Percentiles rank a stretch among this genome's conserved stretches.
phyloP scores from a whole-genome alignment of 495 filamentous ascomycete genomes.

The Podospora bellae-mahoneyi region DNA sequence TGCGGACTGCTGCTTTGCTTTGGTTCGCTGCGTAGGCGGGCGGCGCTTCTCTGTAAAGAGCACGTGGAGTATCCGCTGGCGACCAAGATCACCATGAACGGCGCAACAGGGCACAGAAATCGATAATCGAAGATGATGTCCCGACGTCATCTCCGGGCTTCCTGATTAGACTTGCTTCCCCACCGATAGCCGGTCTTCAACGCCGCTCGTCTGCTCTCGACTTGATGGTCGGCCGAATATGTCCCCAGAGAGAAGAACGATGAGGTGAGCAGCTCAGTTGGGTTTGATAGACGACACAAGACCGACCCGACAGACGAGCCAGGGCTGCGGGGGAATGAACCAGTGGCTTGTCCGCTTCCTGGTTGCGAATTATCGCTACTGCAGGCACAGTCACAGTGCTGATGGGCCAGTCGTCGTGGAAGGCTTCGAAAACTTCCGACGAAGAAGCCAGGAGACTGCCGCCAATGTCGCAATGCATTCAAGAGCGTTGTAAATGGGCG shows the following conservation, averaged over 20 bases:
- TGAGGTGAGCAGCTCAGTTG: not conserved
- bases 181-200: not conserved
- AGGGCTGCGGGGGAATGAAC: not conserved
- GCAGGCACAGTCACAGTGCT: constrained; percentile 8
- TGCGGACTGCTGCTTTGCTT: not conserved
- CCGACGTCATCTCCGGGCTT: not conserved
- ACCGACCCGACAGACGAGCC: not conserved
- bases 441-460: not conserved
- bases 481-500: not conserved
- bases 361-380: not conserved
- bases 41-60: not conserved
- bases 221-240: not conserved
- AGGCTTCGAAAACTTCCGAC: constrained; percentile 15
- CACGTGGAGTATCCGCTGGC: constrained; percentile 17
- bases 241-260: not conserved
- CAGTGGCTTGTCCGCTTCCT: not conserved
- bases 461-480: constrained; percentile 6
- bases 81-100: constrained; percentile 2
- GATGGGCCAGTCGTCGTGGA: not conserved
- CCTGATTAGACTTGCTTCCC: constrained; percentile 1
- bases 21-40: not conserved
- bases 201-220: constrained; percentile 12
- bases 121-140: not conserved
- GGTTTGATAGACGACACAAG: not conserved
- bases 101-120: constrained; percentile 10